Evolutionary conservation across 2,329 filamentous ascomycete species (phyloP).

Genomic region (Xylariaceae sp.): DNA sequence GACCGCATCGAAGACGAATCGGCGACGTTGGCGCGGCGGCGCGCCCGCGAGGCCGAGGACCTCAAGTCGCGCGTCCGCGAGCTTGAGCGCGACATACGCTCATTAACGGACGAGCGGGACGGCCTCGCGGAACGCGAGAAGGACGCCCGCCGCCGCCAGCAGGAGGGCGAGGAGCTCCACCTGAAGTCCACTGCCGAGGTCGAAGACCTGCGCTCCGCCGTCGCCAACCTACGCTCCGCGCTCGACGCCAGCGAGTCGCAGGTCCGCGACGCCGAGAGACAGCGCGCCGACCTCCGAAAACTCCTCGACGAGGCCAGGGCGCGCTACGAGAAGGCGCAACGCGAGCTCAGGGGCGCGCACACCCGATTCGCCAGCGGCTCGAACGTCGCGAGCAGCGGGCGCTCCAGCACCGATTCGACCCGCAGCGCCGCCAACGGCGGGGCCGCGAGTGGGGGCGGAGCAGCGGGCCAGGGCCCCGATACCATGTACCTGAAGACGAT

Average conservation of each 20-base stretch:
- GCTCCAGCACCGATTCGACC: slow-evolving; percentile 51
- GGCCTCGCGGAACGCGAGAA: slow-evolving; percentile 74
- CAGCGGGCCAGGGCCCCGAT: slow-evolving; percentile 41
- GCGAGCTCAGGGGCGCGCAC: slow-evolving; percentile 61
- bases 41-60: slow-evolving; percentile 84
- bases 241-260: slow-evolving; percentile 88
- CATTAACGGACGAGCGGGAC: slow-evolving; percentile 73
- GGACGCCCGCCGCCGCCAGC: slow-evolving; percentile 72
- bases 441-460: slow-evolving; percentile 27
- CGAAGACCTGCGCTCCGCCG: slow-evolving; percentile 73
- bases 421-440: slow-evolving; percentile 44
- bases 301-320: slow-evolving; percentile 77
- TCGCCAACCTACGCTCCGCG: slow-evolving; percentile 75
- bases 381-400: slow-evolving; percentile 40
- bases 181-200: slow-evolving; percentile 73
- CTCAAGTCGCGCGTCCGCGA: slow-evolving; percentile 78
- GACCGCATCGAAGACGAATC: slow-evolving; percentile 92
- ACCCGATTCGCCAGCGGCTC: slow-evolving; percentile 43
- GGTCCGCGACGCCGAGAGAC: slow-evolving; percentile 79
- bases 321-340: slow-evolving; percentile 78
- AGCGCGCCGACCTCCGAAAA: slow-evolving; percentile 73
- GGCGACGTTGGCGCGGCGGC: slow-evolving; percentile 73
- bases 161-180: slow-evolving; percentile 74
- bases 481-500: slow-evolving; percentile 78
- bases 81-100: slow-evolving; percentile 74